Evolutionary conservation across 805 yeast species (phyloP).

Genomic region (Suhomyces sp.): DNA sequence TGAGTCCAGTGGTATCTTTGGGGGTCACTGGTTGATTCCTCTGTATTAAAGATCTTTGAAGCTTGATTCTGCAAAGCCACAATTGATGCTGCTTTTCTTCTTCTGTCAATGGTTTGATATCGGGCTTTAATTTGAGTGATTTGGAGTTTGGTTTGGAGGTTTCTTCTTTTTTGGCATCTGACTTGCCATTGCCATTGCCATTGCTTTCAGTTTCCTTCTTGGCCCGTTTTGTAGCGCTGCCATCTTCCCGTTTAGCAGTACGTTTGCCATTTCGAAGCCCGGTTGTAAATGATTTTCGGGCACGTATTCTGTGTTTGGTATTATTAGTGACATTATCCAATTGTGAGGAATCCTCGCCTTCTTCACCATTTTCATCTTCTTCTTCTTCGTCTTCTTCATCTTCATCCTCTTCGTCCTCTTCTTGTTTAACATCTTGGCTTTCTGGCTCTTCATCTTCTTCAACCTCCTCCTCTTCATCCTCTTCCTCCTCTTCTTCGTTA

Average conservation of each 20-base stretch:
- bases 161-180: conserved; percentile 2
- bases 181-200: conserved; percentile 5
- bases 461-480: conserved; percentile 18
- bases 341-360: conserved; percentile 2
- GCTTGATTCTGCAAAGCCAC: conserved; percentile 46
- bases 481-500: conserved; percentile 18
- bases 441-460: conserved; percentile 12
- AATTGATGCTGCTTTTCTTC: conserved; percentile 45
- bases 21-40: conserved; percentile 41
- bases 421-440: conserved; percentile 4
- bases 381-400: conserved; percentile 7
- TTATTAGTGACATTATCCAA: not conserved
- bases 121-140: conserved; percentile 3
- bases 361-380: conserved; percentile 1
- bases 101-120: conserved; percentile 22
- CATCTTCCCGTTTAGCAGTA: conserved; percentile 2
- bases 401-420: conserved; percentile 10
- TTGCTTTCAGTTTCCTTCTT: conserved; percentile 5
- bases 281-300: conserved; percentile 3
- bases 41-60: conserved; percentile 50
- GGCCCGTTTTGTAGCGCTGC: conserved; percentile 5
- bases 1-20: conserved; percentile 28
- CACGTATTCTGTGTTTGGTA: conserved; percentile 8
- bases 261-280: conserved; percentile 1
- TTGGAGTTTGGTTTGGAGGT: conserved; percentile 4